phyloP scores from a whole-genome alignment of 306 rosid genomes.

The Vachellia pachyceras region DNA sequence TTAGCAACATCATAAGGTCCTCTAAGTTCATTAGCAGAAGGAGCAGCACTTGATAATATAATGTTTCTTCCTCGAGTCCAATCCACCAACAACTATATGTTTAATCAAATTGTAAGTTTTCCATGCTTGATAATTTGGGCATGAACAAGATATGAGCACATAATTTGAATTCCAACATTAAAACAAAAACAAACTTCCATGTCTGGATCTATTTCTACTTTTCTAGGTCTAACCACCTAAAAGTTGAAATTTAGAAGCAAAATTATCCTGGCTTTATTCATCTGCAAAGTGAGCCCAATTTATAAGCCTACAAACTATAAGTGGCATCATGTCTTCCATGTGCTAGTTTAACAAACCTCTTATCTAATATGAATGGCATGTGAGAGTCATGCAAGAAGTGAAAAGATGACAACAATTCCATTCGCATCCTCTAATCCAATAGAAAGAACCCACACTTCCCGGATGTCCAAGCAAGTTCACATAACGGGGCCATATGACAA shows the following conservation, averaged over 20 bases:
- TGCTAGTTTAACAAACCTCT: constrained; percentile 13
- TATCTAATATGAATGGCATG: not conserved
- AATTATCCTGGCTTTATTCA: not conserved
- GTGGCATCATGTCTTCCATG: constrained; percentile 2
- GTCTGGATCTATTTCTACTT: not conserved
- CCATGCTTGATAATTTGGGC: constrained; percentile 7
- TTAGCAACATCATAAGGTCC: constrained; percentile 95
- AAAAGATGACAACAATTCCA: constrained; percentile 1
- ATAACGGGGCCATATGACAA: not conserved
- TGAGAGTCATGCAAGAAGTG: not conserved
- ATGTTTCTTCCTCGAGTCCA: constrained; percentile 86
- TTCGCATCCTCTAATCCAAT: not conserved
- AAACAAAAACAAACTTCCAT: not conserved
- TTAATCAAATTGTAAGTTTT: constrained; percentile 28
- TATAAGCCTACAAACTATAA: not conserved
- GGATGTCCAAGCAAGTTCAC: not conserved
- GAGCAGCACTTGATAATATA: constrained; percentile 77
- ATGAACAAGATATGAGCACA: constrained; percentile 19
- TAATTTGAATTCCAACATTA: not conserved
- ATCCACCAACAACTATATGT: constrained; percentile 74
- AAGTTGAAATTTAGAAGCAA: not conserved
- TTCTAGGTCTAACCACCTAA: not conserved
- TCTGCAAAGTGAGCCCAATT: not conserved
- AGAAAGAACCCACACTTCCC: not conserved
- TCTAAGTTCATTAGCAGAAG: constrained; percentile 74